Percentiles rank a stretch among this genome's conserved stretches.
phyloP scores from a whole-genome alignment of 2,329 filamentous ascomycete genomes.

The Onygena corvina region DNA sequence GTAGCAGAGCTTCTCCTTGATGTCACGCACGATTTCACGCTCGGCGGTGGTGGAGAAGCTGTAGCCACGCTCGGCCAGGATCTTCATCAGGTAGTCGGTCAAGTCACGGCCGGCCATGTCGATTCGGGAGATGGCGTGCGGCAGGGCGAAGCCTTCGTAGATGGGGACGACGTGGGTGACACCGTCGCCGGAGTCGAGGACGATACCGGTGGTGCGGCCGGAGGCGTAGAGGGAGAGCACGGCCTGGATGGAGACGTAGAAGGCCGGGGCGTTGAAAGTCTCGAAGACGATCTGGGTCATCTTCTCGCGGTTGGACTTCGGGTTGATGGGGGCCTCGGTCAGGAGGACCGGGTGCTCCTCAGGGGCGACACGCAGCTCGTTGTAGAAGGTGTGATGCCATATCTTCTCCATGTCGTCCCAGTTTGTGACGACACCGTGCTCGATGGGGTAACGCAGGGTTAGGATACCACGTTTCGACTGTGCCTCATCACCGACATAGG shows the following conservation, averaged over 20 bases:
- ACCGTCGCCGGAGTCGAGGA: slow-evolving; percentile 99
- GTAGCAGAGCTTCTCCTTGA: slow-evolving; percentile 99
- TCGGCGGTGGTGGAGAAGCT: slow-evolving; percentile 99
- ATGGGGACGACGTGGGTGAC: slow-evolving; percentile 99
- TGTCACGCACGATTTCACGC: slow-evolving; percentile 99
- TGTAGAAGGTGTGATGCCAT: slow-evolving; percentile 99
- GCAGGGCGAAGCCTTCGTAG: slow-evolving; percentile 99
- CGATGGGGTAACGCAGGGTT: slow-evolving; percentile 97
- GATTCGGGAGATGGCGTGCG: slow-evolving; percentile 99
- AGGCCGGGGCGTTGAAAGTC: slow-evolving; percentile 99
- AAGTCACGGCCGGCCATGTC: slow-evolving; percentile 99
- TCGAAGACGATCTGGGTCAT: slow-evolving; percentile 99
- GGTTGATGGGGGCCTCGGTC: slow-evolving; percentile 99
- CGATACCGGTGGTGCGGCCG: slow-evolving; percentile 99
- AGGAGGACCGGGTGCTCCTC: slow-evolving; percentile 99
- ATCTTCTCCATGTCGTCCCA: slow-evolving; percentile 99
- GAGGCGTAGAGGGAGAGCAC: slow-evolving; percentile 98
- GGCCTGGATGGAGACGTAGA: slow-evolving; percentile 99
- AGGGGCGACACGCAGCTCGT: slow-evolving; percentile 98
- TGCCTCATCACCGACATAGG: slow-evolving; percentile 99
- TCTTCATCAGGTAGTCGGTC: slow-evolving; percentile 99
- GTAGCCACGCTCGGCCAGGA: slow-evolving; percentile 97
- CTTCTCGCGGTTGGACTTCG: slow-evolving; percentile 99
- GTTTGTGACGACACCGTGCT: slow-evolving; percentile 99
- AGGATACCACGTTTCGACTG: slow-evolving; percentile 99